Evolutionary conservation across 129 eudicot genomes (phyloP), one percentile per base, ranked within the genome.

Genomic region (Heracleum sosnowskyi): DNA sequence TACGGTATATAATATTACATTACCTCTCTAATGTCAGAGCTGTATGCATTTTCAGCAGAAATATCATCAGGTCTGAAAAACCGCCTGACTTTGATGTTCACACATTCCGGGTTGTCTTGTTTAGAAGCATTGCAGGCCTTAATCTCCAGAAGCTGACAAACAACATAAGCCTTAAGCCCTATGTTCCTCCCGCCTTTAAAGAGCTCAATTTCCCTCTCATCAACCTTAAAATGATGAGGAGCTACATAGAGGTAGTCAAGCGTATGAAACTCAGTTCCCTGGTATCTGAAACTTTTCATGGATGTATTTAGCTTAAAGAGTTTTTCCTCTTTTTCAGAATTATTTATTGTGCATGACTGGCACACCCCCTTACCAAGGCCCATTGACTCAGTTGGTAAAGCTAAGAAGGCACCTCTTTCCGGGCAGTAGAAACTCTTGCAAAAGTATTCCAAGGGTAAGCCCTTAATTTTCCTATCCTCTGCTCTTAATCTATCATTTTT

Each of bases 1-100:
- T 15, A 28, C 3, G 10, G 1, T n/a, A 46, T 2, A 15, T 26
- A 41, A 15, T 24, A 26, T 28, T 26, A 26, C 15, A 46, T 39
- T 89, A 96, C 99, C 99, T 96, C 99, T 79, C 91, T 90, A 71
- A 96, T 90, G 72, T 96, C 97, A n/a, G 97, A 92, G 49, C 85
- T 75, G 84, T 96, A 96, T 15, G 97, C 99, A 85, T 87, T 92
- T 70, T 96, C 97, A 0, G 76, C 73, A 47, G 99, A 96, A 39
- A 92, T 57, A 69, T 96, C 99, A 76, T 96, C 99, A 3, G 99
- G 99, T 85, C 97, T 83, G 82, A 84, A 96, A 85, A 88, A 90
- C 87, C 97, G 92, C 79, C 97, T 83, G 78, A 87, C 91, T 71
- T 89, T 85, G 46, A 92, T 75, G 41, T 39, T 70, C 8, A 81